Evolutionary conservation across 495 filamentous ascomycete species (phyloP).

Genomic region (Entonaema liquescens): DNA sequence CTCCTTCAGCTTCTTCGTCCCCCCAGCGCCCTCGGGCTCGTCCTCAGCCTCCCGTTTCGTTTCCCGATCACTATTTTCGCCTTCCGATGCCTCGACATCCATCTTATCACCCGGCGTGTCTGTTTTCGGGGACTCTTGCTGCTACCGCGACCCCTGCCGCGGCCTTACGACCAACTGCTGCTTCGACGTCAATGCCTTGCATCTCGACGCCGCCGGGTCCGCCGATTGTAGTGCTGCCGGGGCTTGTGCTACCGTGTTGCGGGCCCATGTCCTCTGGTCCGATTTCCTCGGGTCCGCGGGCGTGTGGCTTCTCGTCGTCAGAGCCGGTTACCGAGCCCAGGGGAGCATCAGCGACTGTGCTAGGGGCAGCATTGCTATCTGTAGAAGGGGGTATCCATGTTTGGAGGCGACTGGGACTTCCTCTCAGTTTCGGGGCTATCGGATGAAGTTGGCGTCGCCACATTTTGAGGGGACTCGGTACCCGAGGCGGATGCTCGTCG

Average conservation of each 20-base stretch:
- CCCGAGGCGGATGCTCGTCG: constrained; percentile 36
- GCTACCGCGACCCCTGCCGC: neutral
- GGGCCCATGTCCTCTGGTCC: constrained; percentile 88
- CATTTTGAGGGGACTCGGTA: constrained; percentile 29
- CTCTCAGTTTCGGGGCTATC: constrained; percentile 38
- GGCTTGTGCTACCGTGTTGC: constrained; percentile 59
- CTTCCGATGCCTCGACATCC: constrained; percentile 11
- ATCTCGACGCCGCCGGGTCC: constrained; percentile 47
- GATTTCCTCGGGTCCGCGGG: constrained; percentile 80
- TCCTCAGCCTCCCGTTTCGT: constrained; percentile 59
- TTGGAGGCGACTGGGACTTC: constrained; percentile 30
- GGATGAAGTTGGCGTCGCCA: constrained; percentile 12
- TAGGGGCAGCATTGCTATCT: constrained; percentile 38
- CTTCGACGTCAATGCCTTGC: constrained; percentile 62
- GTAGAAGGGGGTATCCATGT: constrained; percentile 18
- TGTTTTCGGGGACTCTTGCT: constrained; percentile 23
- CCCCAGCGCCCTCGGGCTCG: constrained; percentile 42
- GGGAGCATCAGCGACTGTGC: constrained; percentile 42
- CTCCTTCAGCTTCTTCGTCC: constrained; percentile 52
- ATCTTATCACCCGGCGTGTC: constrained; percentile 18
- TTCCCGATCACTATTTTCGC: constrained; percentile 27
- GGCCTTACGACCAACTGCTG: constrained; percentile 59
- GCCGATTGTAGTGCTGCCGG: constrained; percentile 31
- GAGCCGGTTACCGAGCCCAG: constrained; percentile 43
- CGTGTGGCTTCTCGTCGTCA: constrained; percentile 77